Conservation (phyloP, 169 alveolate genomes). For the Amoebophrya sp. region DNA sequence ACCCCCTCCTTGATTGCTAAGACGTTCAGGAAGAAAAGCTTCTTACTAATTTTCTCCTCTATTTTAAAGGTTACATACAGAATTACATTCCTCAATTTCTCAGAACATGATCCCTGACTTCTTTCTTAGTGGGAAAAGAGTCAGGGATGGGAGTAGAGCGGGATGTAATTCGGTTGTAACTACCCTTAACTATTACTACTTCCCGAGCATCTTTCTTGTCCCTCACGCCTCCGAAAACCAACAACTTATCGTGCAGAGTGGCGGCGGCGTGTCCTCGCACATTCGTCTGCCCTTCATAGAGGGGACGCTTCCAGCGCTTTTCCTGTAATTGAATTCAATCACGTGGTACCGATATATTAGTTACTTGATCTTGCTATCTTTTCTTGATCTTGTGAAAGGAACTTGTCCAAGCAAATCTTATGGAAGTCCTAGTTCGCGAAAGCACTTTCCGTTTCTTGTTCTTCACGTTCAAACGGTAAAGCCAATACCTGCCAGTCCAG, state of each 20-base stretch:
- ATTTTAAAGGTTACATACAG: too few species aligned
- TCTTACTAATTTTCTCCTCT: neutral
- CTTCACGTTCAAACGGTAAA: neutral
- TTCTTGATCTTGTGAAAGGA: too few species aligned
- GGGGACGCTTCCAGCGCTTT: constrained; percentile 11
- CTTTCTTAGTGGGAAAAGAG: too few species aligned
- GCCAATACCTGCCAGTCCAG: constrained; percentile 18
- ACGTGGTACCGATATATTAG: neutral
- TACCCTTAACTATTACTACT: too few species aligned
- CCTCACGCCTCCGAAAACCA: neutral
- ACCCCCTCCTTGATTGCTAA: constrained; percentile 43
- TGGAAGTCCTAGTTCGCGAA: too few species aligned
- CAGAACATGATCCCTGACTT: too few species aligned
- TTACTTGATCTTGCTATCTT: too few species aligned
- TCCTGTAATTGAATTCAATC: neutral
- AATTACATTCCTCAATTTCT: too few species aligned
- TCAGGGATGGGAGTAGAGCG: too few species aligned
- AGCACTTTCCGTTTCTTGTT: too few species aligned
- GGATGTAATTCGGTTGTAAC: too few species aligned
- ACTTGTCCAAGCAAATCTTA: too few species aligned
- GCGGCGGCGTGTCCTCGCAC: constrained; percentile 8
- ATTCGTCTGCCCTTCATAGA: neutral
- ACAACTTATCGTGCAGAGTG: neutral
- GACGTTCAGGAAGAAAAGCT: neutral
- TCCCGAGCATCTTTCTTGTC: constrained; percentile 10